Evolutionary conservation across 192 early-diverging fungal species (phyloP).

Genomic region (Entomortierella beljakovae): DNA sequence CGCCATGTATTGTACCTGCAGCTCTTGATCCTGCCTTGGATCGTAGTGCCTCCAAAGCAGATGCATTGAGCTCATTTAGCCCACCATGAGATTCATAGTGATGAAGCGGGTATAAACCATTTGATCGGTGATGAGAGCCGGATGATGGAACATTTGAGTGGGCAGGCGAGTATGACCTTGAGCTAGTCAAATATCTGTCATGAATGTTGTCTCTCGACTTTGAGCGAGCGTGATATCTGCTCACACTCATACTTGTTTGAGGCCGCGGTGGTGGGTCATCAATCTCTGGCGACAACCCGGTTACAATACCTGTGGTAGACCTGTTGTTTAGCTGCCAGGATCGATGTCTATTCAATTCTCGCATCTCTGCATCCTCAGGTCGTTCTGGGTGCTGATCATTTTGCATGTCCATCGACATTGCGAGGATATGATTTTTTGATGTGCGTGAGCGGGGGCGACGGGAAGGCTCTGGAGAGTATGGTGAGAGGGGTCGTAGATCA

Average conservation of each 20-base stretch:
- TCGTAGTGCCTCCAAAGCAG: conserved; percentile 6
- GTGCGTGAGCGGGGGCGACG: background rate
- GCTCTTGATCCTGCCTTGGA: conserved; percentile 28
- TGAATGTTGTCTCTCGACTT: conserved; percentile 18
- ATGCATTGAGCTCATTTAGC: conserved; percentile 16
- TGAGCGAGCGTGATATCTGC: conserved; percentile 3
- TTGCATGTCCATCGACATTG: conserved; percentile 3
- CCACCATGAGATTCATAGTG: background rate
- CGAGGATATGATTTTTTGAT: background rate
- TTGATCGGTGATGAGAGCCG: conserved; percentile 15
- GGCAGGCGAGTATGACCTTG: conserved; percentile 13
- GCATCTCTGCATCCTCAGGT: conserved; percentile 30
- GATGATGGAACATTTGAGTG: conserved; percentile 20
- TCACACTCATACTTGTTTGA: conserved; percentile 35
- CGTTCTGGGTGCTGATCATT: background rate
- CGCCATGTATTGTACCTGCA: conserved; percentile 14
- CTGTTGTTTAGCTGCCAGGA: conserved; percentile 30
- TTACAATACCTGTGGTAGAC: conserved; percentile 35
- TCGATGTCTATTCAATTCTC: conserved; percentile 9
- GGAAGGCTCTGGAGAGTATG: conserved; percentile 9
- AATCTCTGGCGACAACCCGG: conserved; percentile 24
- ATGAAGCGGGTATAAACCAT: background rate
- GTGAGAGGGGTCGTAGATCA: conserved; percentile 8
- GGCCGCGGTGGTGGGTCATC: conserved; percentile 15
- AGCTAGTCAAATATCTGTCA: conserved; percentile 30